phyloP scores from a whole-genome alignment of 2,329 filamentous ascomycete species.

The Epichloe scottii region DNA sequence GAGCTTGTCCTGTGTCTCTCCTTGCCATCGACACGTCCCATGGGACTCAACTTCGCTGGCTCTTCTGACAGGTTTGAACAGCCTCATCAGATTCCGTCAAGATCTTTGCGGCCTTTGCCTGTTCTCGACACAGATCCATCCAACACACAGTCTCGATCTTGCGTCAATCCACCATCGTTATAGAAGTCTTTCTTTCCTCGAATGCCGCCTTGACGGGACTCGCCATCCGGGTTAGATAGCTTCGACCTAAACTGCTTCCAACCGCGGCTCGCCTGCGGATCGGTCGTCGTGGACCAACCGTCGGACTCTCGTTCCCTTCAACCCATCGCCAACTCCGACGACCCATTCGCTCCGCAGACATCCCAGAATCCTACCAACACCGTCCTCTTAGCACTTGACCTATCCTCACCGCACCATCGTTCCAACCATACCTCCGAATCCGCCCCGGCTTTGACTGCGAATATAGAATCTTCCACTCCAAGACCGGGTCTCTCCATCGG shows the following conservation, averaged over 20 bases:
- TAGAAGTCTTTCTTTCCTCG: constrained; percentile 2
- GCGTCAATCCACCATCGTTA: neutral
- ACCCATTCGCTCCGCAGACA: constrained; percentile 46
- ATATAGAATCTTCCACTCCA: constrained; percentile 28
- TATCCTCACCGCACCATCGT: constrained; percentile 12
- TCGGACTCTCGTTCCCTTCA: constrained; percentile 19
- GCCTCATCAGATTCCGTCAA: neutral
- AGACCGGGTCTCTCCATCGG: constrained; percentile 12
- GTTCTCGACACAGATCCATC: neutral
- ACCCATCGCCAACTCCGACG: constrained; percentile 42
- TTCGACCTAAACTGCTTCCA: constrained; percentile 4
- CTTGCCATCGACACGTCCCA: neutral
- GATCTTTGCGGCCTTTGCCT: neutral
- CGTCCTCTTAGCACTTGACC: constrained; percentile 28
- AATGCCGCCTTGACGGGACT: constrained; percentile 7
- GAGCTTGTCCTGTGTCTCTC: neutral
- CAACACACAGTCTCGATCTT: too few species aligned
- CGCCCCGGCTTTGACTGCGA: constrained; percentile 22
- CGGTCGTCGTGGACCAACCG: constrained; percentile 29
- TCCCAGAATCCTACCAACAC: constrained; percentile 35
- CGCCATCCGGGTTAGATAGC: neutral
- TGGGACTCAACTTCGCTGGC: neutral
- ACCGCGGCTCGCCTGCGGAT: constrained; percentile 29
- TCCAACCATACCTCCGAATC: constrained; percentile 13
- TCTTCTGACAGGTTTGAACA: neutral